Percentiles rank a stretch among this genome's conserved stretches.
Evolutionary conservation across 371 early-diverging fungal species (phyloP).

Genomic region (Mortierella sp.): DNA sequence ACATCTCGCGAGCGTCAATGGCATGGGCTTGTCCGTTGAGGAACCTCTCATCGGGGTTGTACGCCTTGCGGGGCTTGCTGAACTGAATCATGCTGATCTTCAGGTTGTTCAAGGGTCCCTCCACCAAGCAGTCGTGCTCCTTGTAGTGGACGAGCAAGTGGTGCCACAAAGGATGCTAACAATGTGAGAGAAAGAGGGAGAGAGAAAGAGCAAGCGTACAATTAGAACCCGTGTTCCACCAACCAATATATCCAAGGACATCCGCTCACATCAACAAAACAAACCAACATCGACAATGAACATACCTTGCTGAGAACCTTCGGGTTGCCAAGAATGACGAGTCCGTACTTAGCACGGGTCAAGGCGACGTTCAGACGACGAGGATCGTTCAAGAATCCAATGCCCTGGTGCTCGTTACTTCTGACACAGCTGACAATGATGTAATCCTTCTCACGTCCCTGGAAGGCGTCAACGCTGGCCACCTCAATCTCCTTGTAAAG

Average conservation of each 20-base stretch:
- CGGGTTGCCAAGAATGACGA: constrained; percentile 97
- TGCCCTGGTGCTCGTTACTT: constrained; percentile 97
- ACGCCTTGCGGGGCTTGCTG: constrained; percentile 78
- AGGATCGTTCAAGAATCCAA: constrained; percentile 98
- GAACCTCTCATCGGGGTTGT: constrained; percentile 74
- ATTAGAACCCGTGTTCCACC: background rate
- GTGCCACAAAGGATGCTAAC: constrained; percentile 95
- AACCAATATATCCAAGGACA: background rate
- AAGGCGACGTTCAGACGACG: constrained; percentile 98
- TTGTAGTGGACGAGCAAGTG: constrained; percentile 95
- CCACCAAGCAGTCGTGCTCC: constrained; percentile 91
- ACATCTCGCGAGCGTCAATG: constrained; percentile 77
- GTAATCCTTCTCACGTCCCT: constrained; percentile 99
- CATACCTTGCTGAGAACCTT: constrained; percentile 88
- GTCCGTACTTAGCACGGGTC: constrained; percentile 96
- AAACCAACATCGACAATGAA: background rate
- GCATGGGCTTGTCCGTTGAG: constrained; percentile 76
- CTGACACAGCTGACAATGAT: constrained; percentile 98
- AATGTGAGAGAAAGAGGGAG: background rate
- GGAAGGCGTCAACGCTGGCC: constrained; percentile 99
- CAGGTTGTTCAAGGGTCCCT: constrained; percentile 93
- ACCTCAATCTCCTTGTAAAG: constrained; percentile 97
- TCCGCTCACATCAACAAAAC: background rate
- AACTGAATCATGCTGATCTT: constrained; percentile 90
- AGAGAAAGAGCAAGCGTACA: background rate